These are phyloP conservation scores for Trifolium pratense DNA, from an alignment of 306 rosid species.

Conservation along the genomic window DNA sequence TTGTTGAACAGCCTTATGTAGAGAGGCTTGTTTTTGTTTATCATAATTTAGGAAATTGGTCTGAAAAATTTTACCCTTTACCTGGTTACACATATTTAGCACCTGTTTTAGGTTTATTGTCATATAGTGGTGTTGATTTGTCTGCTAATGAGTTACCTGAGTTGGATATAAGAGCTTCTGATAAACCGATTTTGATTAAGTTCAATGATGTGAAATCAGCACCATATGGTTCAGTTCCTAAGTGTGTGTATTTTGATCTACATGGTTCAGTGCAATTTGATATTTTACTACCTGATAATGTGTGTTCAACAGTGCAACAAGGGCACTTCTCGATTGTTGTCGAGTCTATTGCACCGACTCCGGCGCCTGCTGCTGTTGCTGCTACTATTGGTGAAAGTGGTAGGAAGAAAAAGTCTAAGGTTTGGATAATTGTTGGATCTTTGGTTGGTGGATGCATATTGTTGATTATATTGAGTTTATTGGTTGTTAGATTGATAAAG, in stretches of 20 bases:
- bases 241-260: slow-evolving; percentile 63
- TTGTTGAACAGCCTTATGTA: slow-evolving; percentile 68
- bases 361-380: slow-evolving; percentile 47
- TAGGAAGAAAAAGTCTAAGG: slow-evolving; percentile 37
- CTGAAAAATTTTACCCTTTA: slow-evolving; percentile 62
- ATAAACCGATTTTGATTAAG: slow-evolving; percentile 54
- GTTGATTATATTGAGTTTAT: slow-evolving; percentile 40
- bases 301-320: slow-evolving; percentile 54
- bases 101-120: slow-evolving; percentile 65
- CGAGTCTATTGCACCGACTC: slow-evolving; percentile 57
- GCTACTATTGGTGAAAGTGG: background rate
- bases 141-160: slow-evolving; percentile 59
- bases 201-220: slow-evolving; percentile 45
- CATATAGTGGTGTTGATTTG: slow-evolving; percentile 57
- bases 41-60: slow-evolving; percentile 67
- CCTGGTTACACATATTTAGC: slow-evolving; percentile 64
- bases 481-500: slow-evolving; percentile 40
- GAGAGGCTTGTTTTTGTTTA: slow-evolving; percentile 66
- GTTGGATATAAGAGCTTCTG: slow-evolving; percentile 57
- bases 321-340: slow-evolving; percentile 67
- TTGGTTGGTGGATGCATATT: slow-evolving; percentile 46
- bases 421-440: slow-evolving; percentile 52
- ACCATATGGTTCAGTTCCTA: slow-evolving; percentile 44
- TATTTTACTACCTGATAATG: slow-evolving; percentile 48
- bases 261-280: slow-evolving; percentile 70